These are phyloP conservation scores for Funneliformis geosporum DNA, from an alignment of 192 early-diverging fungal genomes.

Conservation along the genomic window DNA sequence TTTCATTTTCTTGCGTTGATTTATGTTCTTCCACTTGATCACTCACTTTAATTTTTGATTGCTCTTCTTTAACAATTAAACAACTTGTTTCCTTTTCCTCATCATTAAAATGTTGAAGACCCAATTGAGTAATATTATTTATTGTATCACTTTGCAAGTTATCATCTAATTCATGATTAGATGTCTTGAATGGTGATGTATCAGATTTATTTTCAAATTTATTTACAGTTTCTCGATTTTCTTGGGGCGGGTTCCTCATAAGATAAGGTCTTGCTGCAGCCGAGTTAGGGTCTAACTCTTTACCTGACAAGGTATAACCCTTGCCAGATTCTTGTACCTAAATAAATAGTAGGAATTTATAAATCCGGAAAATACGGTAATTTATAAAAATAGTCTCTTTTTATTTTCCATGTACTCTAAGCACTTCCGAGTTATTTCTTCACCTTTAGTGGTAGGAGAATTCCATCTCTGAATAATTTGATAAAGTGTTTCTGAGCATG, in stretches of 20 bases:
- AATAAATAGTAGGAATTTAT: constrained; percentile 6
- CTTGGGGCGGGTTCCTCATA: background rate
- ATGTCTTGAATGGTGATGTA: background rate
- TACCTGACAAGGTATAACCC: constrained; percentile 83
- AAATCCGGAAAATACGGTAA: constrained; percentile 23
- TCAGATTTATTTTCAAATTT: background rate
- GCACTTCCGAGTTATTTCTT: constrained; percentile 79
- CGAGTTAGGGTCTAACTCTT: constrained; percentile 86
- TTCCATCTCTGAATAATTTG: constrained; percentile 79
- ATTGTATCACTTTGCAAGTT: background rate
- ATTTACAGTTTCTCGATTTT: background rate
- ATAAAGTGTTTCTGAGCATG: constrained; percentile 95
- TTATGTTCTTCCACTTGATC: background rate
- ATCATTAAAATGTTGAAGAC: background rate
- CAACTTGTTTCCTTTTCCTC: background rate
- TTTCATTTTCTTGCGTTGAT: background rate
- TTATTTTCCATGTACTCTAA: constrained; percentile 14
- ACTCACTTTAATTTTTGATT: constrained; percentile 3
- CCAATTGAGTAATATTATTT: background rate
- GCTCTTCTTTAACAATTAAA: background rate
- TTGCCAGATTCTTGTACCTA: constrained; percentile 59
- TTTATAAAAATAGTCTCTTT: constrained; percentile 32
- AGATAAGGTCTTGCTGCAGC: constrained; percentile 80
- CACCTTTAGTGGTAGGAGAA: constrained; percentile 84
- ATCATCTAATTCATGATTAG: background rate